Conservation (phyloP, 768 basidiomycete genomes). For the Termitomyces sp. region DNA sequence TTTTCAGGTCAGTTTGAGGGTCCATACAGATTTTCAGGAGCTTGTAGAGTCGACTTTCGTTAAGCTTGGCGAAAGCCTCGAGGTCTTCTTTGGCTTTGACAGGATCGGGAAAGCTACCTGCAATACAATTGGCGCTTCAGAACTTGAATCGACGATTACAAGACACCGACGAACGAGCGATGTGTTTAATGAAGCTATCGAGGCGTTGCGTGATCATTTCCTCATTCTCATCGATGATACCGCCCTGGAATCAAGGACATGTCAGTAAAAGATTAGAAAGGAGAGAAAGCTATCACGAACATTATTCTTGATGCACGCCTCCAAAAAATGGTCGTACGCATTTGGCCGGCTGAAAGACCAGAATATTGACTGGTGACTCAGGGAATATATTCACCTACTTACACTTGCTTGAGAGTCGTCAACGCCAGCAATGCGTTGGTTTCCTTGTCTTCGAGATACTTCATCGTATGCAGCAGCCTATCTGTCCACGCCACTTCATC, state of each 20-base stretch:
- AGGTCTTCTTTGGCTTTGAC: conserved; percentile 78
- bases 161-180: conserved; percentile 50
- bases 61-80: conserved; percentile 76
- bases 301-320: conserved; percentile 78
- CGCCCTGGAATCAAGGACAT: conserved; percentile 55
- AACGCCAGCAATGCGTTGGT: conserved; percentile 56
- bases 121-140: background rate
- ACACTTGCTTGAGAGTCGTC: conserved; percentile 64
- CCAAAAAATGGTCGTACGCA: conserved; percentile 65
- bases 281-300: conserved; percentile 42
- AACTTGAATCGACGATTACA: background rate
- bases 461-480: conserved; percentile 69
- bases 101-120: conserved; percentile 63
- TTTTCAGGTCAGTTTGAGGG: conserved; percentile 78
- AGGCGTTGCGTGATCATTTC: conserved; percentile 56
- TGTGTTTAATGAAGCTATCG: conserved; percentile 46
- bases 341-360: conserved; percentile 54
- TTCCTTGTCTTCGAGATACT: conserved; percentile 57
- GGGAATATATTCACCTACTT: conserved; percentile 22
- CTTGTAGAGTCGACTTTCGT: conserved; percentile 85
- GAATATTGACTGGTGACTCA: background rate
- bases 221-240: conserved; percentile 84
- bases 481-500: conserved; percentile 90
- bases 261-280: background rate
- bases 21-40: conserved; percentile 80